Base-by-base conservation (phyloP, 1,139 yeast species). In the Kluyveromyces sp. region DNA sequence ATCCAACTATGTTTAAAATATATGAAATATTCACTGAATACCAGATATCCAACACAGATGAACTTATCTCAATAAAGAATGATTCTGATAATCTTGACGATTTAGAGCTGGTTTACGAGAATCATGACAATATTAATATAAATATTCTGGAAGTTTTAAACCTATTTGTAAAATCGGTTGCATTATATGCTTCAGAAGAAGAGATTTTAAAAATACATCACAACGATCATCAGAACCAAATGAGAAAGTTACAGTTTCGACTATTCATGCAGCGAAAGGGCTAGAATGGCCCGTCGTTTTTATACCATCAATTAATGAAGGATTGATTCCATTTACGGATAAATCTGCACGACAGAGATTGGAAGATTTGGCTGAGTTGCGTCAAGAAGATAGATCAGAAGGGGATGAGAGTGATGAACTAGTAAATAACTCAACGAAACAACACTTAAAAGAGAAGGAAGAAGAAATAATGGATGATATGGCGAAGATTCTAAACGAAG, bases 201-300 rank as follows among this genome's bases (percentile, higher is more conserved):
- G 47, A 48, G 25, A 48, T 50, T 45, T 48, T 3, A 54, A 50
- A 21, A 48, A 48, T 15, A 21, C 3, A 27, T 7, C 4, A 7
- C 10, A 27, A 27, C n/a, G 26, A 28, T 8, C 15, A 26, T 7
- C 6, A 8, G 7, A 25, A 8, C 30, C 4, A 6, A 25, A 27
- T 26, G 45, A 46, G 5, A 66, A 65, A 0, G 55, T 57, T 21
- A 72, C 77, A 1, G 62, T 78, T 1, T 81, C 90, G 0, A 92
- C 97, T 0, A 83, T 92, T n/a, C 98, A 92, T 63, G 88, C 90
- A 0, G 80, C 97, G 1, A 92, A 92, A 61, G 97, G 97, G 1
- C 70, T 89, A 4, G 97, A 92, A 63, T 92, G 97, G 97, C 90
- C 95, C 0, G 77, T 85, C 4, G 97, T 90, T 0, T 86, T 88